Evolutionary conservation across 2,329 filamentous ascomycete species (phyloP).

Genomic region (Epichloe uncinata): DNA sequence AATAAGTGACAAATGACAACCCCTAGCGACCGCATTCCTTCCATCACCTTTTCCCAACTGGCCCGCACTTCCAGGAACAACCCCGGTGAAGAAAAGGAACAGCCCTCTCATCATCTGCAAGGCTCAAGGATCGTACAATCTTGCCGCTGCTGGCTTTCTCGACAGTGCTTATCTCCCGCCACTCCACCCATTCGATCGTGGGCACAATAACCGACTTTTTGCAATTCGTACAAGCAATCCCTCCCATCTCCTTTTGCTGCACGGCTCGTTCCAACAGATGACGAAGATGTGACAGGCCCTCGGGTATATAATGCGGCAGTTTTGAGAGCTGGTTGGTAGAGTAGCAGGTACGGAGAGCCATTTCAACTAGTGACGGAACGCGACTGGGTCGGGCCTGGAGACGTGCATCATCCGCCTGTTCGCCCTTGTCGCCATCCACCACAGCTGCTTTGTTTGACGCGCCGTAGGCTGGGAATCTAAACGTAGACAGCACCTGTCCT

Average conservation of each 20-base stretch:
- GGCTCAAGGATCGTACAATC: constrained; percentile 15
- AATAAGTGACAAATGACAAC: not conserved
- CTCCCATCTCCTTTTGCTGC: constrained; percentile 32
- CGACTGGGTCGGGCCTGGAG: constrained; percentile 12
- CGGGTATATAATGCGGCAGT: constrained; percentile 29
- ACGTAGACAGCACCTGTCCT: constrained; percentile 17
- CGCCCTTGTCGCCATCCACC: constrained; percentile 4
- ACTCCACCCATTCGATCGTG: constrained; percentile 48
- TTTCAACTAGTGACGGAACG: constrained; percentile 38
- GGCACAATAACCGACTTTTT: constrained; percentile 34
- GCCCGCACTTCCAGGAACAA: constrained; percentile 37
- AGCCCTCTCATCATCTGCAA: constrained; percentile 20
- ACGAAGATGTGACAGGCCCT: constrained; percentile 26
- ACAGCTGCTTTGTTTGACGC: constrained; percentile 12
- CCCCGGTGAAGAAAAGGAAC: constrained; percentile 35
- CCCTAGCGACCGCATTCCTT: not conserved
- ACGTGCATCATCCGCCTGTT: not conserved
- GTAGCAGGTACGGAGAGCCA: constrained; percentile 34
- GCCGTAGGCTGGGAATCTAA: constrained; percentile 14
- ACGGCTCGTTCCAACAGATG: constrained; percentile 26
- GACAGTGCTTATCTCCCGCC: constrained; percentile 31
- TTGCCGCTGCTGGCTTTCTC: constrained; percentile 3
- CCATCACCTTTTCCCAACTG: constrained; percentile 8
- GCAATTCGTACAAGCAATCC: constrained; percentile 39
- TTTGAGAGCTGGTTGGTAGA: constrained; percentile 28